Evolutionary conservation across 2,329 filamentous ascomycete genomes (phyloP).

Genomic region (Triangularia setosa): DNA sequence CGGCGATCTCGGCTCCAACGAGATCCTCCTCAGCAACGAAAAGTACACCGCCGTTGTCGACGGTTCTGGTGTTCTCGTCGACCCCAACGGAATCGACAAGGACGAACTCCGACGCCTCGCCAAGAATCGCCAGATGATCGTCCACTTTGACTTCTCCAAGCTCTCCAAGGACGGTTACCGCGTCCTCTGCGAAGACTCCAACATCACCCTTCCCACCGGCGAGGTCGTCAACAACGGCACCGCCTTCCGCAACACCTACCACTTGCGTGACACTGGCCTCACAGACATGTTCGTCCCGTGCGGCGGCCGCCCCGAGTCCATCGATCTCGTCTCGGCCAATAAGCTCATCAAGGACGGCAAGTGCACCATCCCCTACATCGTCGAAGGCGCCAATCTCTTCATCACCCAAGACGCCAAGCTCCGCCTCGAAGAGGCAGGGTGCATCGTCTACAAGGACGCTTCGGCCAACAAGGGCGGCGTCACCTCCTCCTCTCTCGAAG

Average conservation of each 20-base stretch:
- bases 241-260: slow-evolving; percentile 95
- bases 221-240: slow-evolving; percentile 89
- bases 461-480: slow-evolving; percentile 98
- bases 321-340: slow-evolving; percentile 82
- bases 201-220: slow-evolving; percentile 80
- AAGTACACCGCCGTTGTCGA: slow-evolving; percentile 96
- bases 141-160: slow-evolving; percentile 77
- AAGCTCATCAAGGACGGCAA: slow-evolving; percentile 90
- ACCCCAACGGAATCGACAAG: slow-evolving; percentile 83
- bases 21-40: slow-evolving; percentile 93
- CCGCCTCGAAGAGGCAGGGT: slow-evolving; percentile 89
- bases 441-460: slow-evolving; percentile 94
- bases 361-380: slow-evolving; percentile 83
- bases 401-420: slow-evolving; percentile 98
- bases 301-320: slow-evolving; percentile 92
- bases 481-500: slow-evolving; percentile 93
- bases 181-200: slow-evolving; percentile 85
- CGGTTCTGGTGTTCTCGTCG: slow-evolving; percentile 88
- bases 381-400: slow-evolving; percentile 97
- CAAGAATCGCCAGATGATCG: slow-evolving; percentile 84
- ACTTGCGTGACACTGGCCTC: slow-evolving; percentile 71
- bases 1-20: slow-evolving; percentile 94
- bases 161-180: slow-evolving; percentile 86
- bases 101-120: slow-evolving; percentile 81
- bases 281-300: slow-evolving; percentile 94